Percentiles rank a stretch among this genome's conserved stretches.
Evolutionary conservation across 2,329 filamentous ascomycete species (phyloP).

Genomic region (Penicillium sp.): DNA sequence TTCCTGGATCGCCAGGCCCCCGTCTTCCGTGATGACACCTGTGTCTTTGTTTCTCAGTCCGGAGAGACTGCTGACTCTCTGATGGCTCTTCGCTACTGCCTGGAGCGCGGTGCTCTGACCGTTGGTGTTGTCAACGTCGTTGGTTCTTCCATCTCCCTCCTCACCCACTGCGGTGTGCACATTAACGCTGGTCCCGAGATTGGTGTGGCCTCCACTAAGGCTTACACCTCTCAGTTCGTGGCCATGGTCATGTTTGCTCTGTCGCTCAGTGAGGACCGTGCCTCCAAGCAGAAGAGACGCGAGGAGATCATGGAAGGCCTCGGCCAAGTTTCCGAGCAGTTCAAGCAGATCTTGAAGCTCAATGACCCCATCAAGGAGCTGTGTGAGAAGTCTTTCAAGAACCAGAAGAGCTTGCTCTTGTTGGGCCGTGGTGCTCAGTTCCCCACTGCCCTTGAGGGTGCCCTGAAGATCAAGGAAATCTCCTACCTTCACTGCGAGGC

Average conservation of each 20-base stretch:
- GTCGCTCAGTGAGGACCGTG: constrained; percentile 92
- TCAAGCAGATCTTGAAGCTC: constrained; percentile 86
- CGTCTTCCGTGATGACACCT: constrained; percentile 99
- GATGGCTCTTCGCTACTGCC: constrained; percentile 94
- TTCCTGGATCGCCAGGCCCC: constrained; percentile 96
- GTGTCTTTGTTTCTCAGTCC: constrained; percentile 97
- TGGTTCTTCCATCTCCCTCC: constrained; percentile 95
- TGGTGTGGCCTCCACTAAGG: constrained; percentile 98
- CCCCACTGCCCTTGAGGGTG: constrained; percentile 90
- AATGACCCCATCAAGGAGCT: constrained; percentile 93
- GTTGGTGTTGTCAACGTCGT: constrained; percentile 99
- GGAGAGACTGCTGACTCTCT: constrained; percentile 98
- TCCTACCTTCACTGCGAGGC: constrained; percentile 99
- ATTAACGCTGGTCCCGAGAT: constrained; percentile 99
- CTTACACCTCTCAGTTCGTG: constrained; percentile 98
- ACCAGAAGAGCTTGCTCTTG: constrained; percentile 94
- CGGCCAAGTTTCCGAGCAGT: constrained; percentile 82
- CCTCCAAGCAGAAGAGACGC: constrained; percentile 87
- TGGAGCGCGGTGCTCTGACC: constrained; percentile 94
- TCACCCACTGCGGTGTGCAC: constrained; percentile 99
- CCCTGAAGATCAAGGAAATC: constrained; percentile 99
- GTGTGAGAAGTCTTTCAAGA: constrained; percentile 88
- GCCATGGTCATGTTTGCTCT: constrained; percentile 99
- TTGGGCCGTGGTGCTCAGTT: constrained; percentile 95
- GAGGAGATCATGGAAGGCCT: constrained; percentile 97